phyloP scores from a whole-genome alignment of 2,329 filamentous ascomycete genomes.

The Clarireedia monteithiana region DNA sequence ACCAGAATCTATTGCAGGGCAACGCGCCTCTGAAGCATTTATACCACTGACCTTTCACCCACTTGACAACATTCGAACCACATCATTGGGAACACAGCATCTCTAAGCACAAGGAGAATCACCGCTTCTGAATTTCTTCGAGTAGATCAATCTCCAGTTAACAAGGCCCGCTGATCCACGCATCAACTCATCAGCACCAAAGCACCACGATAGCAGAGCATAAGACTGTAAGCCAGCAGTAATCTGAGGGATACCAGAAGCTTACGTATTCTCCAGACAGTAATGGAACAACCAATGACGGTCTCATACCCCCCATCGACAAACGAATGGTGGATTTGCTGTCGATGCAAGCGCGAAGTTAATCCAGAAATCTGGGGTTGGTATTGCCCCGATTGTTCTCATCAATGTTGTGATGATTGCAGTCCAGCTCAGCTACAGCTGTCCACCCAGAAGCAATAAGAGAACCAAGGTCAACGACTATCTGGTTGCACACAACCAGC shows the following conservation, averaged over 20 bases:
- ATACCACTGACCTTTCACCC: too few species aligned
- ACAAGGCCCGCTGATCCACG: too few species aligned
- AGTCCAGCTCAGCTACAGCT: background rate
- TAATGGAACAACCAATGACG: background rate
- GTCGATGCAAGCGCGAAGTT: conserved; percentile 9
- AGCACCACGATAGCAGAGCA: background rate
- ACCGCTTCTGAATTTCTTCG: too few species aligned
- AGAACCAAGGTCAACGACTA: background rate
- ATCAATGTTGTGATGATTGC: conserved; percentile 6
- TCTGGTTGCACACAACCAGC: background rate
- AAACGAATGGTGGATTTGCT: conserved; percentile 15
- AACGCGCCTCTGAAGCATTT: too few species aligned
- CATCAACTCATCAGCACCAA: too few species aligned
- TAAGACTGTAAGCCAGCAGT: background rate
- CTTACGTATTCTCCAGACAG: background rate
- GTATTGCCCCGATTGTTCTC: conserved; percentile 16
- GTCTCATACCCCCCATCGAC: background rate
- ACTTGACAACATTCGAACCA: too few species aligned
- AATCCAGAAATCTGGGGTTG: conserved; percentile 4
- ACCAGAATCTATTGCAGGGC: too few species aligned
- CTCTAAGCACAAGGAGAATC: too few species aligned
- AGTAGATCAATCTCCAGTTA: too few species aligned
- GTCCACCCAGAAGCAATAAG: too few species aligned
- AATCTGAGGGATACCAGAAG: background rate
- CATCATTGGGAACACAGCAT: too few species aligned